Base-by-base conservation (phyloP, 352 stramenopile genomes). In the Elongisporangium undulatum region DNA sequence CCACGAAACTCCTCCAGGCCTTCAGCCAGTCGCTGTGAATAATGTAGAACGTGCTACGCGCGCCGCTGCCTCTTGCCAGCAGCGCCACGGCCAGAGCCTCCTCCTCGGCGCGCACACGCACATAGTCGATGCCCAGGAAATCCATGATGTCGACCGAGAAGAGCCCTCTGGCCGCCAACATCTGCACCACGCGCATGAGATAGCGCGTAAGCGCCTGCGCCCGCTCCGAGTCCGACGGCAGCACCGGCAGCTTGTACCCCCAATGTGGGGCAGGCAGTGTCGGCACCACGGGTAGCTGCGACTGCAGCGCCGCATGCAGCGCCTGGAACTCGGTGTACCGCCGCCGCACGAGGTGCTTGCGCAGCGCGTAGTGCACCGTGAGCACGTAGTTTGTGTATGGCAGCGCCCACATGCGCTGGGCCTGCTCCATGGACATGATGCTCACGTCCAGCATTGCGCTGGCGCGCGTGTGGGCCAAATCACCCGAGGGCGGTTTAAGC, bases 351-450 rank as follows among this genome's bases (percentile, higher is more conserved):
- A 89, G 66, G 61, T 91, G 78, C 24, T 75, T 79, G 29, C 81
- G 76, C 23, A 91, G 66, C 56, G 78, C 89, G 53, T 89, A 91
- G 67, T 89, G 81, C 29, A 91, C 81, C 21, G 68, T 71, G 22
- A 91, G 59, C 12, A 91, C 81, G 53, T 88, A 91, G 66, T 85
- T 89, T 21, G 78, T 85, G 64, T 91, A 87, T n/a, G 81, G 81
- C 17, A 89, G 68, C 4, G 69, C 59, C 45, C 73, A 78, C 2
- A 64, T 55, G 50, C 72, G 67, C 64, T 91, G 81, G 1, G 81
- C 74, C 20, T 79, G 72, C 61, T 89, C 81, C 77, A 91, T 85
- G 20, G 71, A 77, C 13, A 66, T 57, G 53, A 89, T 85, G 22
- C 60, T 72, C 48, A 89, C 66, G 61, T 91, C 81, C 23, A 91